Percentiles rank a stretch among this genome's conserved stretches.
Conservation (phyloP, 352 stramenopile genomes). For the Chrysophaeum taylorii region DNA sequence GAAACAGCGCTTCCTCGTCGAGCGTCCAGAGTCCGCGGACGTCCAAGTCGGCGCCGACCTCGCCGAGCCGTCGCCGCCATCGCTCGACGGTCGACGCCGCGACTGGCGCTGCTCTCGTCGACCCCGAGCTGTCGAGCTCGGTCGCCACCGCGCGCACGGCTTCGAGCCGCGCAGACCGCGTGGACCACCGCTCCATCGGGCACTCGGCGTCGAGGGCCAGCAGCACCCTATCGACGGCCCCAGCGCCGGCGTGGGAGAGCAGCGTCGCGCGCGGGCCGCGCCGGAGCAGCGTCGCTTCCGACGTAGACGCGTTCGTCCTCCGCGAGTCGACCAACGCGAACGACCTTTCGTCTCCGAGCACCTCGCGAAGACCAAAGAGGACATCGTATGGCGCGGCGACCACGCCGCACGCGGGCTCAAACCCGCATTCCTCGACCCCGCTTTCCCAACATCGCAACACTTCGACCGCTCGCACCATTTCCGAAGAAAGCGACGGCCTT, state of each 20-base stretch:
- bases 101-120: not conserved
- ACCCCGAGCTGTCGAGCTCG: not conserved
- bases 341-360: too few species aligned
- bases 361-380: too few species aligned
- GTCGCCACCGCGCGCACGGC: not conserved
- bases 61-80: not conserved
- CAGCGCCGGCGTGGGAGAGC: not conserved
- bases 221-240: not conserved
- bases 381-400: too few species aligned
- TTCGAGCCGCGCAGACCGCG: not conserved
- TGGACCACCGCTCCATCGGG: not conserved
- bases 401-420: too few species aligned
- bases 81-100: not conserved
- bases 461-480: too few species aligned
- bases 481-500: too few species aligned
- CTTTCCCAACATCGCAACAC: too few species aligned
- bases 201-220: slow-evolving; percentile 1
- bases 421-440: too few species aligned
- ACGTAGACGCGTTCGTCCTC: too few species aligned
- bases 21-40: not conserved
- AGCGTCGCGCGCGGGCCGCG: not conserved
- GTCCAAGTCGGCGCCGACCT: not conserved
- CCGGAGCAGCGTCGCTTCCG: too few species aligned
- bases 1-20: not conserved
- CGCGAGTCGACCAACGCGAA: too few species aligned